phyloP scores from a whole-genome alignment of 306 rosid species.

The Geum urbanum region DNA sequence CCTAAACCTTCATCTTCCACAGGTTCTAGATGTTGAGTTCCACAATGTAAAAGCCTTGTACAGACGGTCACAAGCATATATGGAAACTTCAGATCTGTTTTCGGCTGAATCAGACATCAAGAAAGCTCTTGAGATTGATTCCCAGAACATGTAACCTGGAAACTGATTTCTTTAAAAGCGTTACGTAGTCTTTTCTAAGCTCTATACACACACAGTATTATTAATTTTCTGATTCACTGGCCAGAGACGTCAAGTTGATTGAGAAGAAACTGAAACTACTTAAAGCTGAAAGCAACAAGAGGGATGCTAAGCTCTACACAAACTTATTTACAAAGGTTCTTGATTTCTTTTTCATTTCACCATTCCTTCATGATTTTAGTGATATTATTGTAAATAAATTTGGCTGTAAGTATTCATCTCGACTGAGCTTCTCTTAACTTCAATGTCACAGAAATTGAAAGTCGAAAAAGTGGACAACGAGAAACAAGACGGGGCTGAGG shows the following conservation, averaged over 20 bases:
- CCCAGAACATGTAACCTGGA: constrained; percentile 48
- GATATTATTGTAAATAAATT: neutral
- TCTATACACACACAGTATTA: neutral
- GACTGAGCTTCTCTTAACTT: constrained; percentile 9
- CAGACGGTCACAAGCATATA: constrained; percentile 60
- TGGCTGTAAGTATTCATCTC: neutral
- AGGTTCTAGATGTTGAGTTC: constrained; percentile 64
- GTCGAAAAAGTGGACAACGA: constrained; percentile 41
- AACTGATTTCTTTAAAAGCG: neutral
- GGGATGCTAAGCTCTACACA: constrained; percentile 54
- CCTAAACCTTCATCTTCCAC: constrained; percentile 17
- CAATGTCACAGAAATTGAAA: constrained; percentile 50
- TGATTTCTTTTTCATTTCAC: neutral
- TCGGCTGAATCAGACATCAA: constrained; percentile 59
- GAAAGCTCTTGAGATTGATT: constrained; percentile 66
- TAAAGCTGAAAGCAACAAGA: constrained; percentile 52
- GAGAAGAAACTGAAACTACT: constrained; percentile 56
- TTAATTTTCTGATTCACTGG: neutral
- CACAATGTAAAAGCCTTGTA: constrained; percentile 59
- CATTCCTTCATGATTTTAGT: neutral
- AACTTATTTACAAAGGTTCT: constrained; percentile 61
- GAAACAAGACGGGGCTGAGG: constrained; percentile 25
- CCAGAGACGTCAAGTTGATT: constrained; percentile 54
- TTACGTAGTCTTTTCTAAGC: neutral
- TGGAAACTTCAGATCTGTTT: constrained; percentile 46